phyloP scores from a whole-genome alignment of 2,329 filamentous ascomycete genomes.

The Ilyonectria robusta region DNA sequence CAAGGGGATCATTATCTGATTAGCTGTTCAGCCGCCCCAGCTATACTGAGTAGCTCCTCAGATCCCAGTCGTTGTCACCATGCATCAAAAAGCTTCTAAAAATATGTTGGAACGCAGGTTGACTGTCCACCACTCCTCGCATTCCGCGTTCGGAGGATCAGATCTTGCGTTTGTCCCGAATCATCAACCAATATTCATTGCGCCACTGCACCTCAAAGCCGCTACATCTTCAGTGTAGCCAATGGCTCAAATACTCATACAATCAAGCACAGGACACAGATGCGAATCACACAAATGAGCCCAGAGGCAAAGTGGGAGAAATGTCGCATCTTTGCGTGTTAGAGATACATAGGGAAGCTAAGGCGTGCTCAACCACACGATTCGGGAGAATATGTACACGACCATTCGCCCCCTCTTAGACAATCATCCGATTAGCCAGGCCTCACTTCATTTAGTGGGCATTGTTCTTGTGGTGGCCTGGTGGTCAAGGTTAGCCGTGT shows the following conservation, averaged over 20 bases:
- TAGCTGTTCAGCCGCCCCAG: background rate
- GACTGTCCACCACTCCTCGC: background rate
- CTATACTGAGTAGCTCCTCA: background rate
- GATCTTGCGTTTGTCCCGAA: background rate
- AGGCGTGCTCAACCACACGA: constrained; percentile 55
- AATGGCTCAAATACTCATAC: background rate
- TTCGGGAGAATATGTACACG: constrained; percentile 61
- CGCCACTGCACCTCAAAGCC: background rate
- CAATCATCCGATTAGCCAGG: constrained; percentile 41
- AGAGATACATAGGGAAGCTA: constrained; percentile 54
- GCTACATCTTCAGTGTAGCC: background rate
- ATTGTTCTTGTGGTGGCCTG: constrained; percentile 99
- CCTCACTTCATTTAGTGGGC: constrained; percentile 78
- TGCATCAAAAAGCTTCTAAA: background rate
- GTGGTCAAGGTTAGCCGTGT: constrained; percentile 34
- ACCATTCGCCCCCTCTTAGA: constrained; percentile 46
- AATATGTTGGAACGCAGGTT: background rate
- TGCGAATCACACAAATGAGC: background rate
- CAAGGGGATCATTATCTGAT: background rate
- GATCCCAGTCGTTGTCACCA: background rate
- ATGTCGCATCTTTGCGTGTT: constrained; percentile 48
- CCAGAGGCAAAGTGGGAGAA: constrained; percentile 27
- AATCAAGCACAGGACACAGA: background rate
- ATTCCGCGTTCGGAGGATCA: background rate
- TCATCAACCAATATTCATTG: background rate